These are phyloP conservation scores for Taiwanofungus camphoratus DNA, from an alignment of 1,284 basidiomycete genomes.

Conservation along the genomic window DNA sequence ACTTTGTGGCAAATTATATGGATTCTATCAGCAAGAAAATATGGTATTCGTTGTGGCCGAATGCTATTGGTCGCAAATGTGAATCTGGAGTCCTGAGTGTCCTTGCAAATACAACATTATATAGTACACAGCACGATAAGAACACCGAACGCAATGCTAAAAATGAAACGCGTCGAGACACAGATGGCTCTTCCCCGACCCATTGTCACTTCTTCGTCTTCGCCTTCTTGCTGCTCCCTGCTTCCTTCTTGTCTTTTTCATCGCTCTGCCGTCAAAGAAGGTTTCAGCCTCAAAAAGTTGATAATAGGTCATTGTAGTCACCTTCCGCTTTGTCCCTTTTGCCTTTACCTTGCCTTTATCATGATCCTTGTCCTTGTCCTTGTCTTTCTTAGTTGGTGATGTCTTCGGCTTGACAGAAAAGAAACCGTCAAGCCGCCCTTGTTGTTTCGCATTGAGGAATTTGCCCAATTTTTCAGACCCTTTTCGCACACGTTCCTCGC, in stretches of 20 bases:
- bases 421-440: constrained; percentile 94
- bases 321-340: constrained; percentile 68
- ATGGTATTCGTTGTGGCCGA: not conserved
- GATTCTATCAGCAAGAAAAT: no score
- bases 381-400: constrained; percentile 38
- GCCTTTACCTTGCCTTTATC: constrained; percentile 31
- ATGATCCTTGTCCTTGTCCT: constrained; percentile 31
- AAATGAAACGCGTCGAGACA: no score
- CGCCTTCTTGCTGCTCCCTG: constrained; percentile 37
- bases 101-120: constrained; percentile 3
- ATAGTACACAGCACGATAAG: not conserved
- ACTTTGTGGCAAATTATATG: no score
- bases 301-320: constrained; percentile 18
- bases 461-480: constrained; percentile 92
- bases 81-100: constrained; percentile 1
- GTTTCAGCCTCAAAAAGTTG: not conserved
- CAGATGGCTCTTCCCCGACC: no score
- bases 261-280: constrained; percentile 9
- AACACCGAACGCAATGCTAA: no score
- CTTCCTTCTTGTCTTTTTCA: constrained; percentile 27
- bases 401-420: constrained; percentile 69
- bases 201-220: constrained; percentile 42
- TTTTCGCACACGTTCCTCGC: constrained; percentile 94
- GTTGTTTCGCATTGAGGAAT: constrained; percentile 87
- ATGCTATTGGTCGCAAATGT: no score